Base-by-base conservation (phyloP, 106 monocot genomes). In the Triglochin maritima region DNA sequence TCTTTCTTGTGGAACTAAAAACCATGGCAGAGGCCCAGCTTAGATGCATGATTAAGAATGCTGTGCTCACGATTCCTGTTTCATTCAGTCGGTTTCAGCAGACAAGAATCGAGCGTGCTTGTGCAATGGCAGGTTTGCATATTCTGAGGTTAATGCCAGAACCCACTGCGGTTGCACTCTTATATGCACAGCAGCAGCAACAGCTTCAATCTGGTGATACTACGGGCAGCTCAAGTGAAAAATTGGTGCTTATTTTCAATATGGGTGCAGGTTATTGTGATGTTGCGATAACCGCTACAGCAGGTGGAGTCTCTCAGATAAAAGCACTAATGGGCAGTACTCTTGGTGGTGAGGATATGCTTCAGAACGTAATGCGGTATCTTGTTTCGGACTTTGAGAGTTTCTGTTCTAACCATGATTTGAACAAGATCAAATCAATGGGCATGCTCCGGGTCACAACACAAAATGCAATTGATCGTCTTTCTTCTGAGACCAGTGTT, bases 251-350 rank as follows among this genome's bases (percentile, higher is more conserved):
- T 14, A 82, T 91, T 57, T 91, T 91, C 70, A 87, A 86, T 48
- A 91, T 91, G 86, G 91, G 91, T 48, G 87, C 91, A 12, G 91
- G 91, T 1, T 91, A 84, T 52, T 82, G 82, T 74, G 87, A 91
- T 82, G 82, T 79, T 59, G 84, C 91, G 6, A 53, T 87, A n/a
- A 73, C 78, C 47, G 78, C 84, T 29, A 87, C 87, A 16, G 91
- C 84, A 44, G 87, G 87, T 14, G 91, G 91, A 41, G 84, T 91
- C 5, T 91, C 87, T 17, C 91, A 91, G 73, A 80, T 87, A 53
- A 87, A 80, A 66, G 91, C 84, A 50, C 57, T 76, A 9, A 47
- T 41, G 14, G 91, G 91, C n/a, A 51, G 49, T 49, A 42, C 80
- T n/a, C 0, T 84, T 2, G 91, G 91, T 12, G 91, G 87, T 10